Evolutionary conservation across 2,329 filamentous ascomycete genomes (phyloP).

Genomic region (Colletotrichum tanaceti): DNA sequence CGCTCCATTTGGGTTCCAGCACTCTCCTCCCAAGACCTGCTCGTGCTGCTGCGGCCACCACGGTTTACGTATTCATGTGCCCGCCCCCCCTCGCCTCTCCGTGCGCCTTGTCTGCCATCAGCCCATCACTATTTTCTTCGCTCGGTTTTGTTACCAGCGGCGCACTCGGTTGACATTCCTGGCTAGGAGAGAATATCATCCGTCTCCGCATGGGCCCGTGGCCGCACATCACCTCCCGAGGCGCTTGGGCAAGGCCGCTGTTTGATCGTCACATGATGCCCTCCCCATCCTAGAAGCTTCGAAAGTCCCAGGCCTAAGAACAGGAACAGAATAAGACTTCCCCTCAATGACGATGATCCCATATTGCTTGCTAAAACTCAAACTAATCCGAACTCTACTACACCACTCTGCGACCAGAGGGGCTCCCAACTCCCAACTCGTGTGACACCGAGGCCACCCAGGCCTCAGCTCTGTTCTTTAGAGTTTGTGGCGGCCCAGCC

Average conservation of each 20-base stretch:
- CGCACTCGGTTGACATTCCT: background rate
- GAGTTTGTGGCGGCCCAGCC: conserved; percentile 30
- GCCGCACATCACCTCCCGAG: conserved; percentile 7
- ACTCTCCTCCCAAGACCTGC: conserved; percentile 24
- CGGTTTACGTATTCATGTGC: background rate
- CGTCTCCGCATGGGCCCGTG: too few relatives aligned
- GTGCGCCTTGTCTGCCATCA: background rate
- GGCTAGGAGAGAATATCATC: background rate
- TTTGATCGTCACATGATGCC: conserved; percentile 32
- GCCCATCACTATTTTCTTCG: conserved; percentile 1
- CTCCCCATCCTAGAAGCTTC: conserved; percentile 6
- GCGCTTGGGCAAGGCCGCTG: conserved; percentile 1
- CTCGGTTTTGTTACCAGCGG: background rate
- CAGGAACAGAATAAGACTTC: conserved; percentile 23
- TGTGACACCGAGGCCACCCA: background rate
- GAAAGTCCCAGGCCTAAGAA: background rate
- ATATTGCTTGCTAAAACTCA: conserved; percentile 30
- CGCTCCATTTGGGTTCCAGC: conserved; percentile 20
- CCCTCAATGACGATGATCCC: conserved; percentile 32
- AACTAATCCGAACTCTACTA: conserved; percentile 35
- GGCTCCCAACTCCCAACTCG: background rate
- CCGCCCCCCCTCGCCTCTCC: conserved; percentile 1
- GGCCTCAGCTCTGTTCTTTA: conserved; percentile 21
- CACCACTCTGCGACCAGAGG: background rate
- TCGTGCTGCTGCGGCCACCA: conserved; percentile 27